A percentile compares a stretch with the other conserved stretches of the same genome.
Conservation (phyloP, 495 filamentous ascomycete species). For the Xanthoparmelia taractica region DNA sequence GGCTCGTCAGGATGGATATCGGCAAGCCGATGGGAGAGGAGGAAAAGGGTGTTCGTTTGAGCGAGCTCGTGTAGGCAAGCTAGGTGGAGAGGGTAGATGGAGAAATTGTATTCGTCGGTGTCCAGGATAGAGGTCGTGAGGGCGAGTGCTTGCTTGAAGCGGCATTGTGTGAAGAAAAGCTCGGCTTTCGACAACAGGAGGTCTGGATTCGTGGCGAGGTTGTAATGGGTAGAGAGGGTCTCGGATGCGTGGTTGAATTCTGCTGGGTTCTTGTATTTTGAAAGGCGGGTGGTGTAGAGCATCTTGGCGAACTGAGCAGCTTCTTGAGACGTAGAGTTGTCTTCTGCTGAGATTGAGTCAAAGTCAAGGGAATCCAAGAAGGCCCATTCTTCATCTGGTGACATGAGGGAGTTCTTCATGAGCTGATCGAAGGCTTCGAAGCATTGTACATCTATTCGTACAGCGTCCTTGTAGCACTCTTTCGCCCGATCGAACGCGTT, state of each 20-base stretch:
- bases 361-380: slow-evolving; percentile 92
- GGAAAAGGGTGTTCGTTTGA: slow-evolving; percentile 79
- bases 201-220: slow-evolving; percentile 78
- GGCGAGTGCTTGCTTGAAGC: slow-evolving; percentile 75
- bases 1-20: slow-evolving; percentile 88
- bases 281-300: slow-evolving; percentile 93
- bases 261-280: slow-evolving; percentile 85
- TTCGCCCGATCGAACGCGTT: slow-evolving; percentile 96
- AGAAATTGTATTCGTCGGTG: slow-evolving; percentile 68
- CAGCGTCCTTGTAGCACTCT: slow-evolving; percentile 95
- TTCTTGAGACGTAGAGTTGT: slow-evolving; percentile 62
- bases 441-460: slow-evolving; percentile 94
- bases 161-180: slow-evolving; percentile 88
- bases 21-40: slow-evolving; percentile 89
- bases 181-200: slow-evolving; percentile 88
- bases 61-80: slow-evolving; percentile 85
- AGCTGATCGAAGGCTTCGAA: slow-evolving; percentile 97
- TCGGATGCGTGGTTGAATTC: slow-evolving; percentile 83
- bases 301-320: slow-evolving; percentile 89
- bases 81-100: slow-evolving; percentile 81
- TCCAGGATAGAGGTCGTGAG: slow-evolving; percentile 75
- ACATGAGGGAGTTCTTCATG: slow-evolving; percentile 96
- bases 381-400: slow-evolving; percentile 90
- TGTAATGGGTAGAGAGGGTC: slow-evolving; percentile 86
- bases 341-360: slow-evolving; percentile 58